A percentile compares a stretch with the other conserved stretches of the same genome.
These are phyloP conservation scores for Endotrypanum monterogeii DNA, from an alignment of 208 protist genomes.

Conservation along the genomic window DNA sequence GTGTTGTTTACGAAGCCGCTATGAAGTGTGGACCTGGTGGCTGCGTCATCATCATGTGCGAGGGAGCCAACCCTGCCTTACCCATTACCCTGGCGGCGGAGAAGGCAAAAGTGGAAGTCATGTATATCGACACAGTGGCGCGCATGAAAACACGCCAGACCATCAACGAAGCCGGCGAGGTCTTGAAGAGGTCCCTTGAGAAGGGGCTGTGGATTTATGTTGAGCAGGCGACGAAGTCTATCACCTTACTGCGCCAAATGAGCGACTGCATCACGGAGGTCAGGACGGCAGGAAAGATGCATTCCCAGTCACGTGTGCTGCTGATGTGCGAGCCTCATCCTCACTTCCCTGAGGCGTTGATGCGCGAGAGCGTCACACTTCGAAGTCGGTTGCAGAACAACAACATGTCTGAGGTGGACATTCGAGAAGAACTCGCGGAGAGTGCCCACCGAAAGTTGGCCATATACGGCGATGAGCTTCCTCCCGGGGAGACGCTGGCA, in stretches of 20 bases:
- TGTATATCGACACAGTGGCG: conserved; percentile 89
- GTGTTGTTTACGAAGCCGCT: conserved; percentile 65
- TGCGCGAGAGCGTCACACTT: conserved; percentile 76
- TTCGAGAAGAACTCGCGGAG: conserved; percentile 68
- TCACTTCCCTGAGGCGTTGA: conserved; percentile 84
- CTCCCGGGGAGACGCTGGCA: conserved; percentile 18
- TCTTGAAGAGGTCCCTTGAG: conserved; percentile 79
- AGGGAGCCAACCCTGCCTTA: conserved; percentile 82
- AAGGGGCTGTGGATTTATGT: conserved; percentile 91
- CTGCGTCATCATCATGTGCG: conserved; percentile 88
- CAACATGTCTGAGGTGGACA: conserved; percentile 60
- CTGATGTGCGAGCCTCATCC: conserved; percentile 92
- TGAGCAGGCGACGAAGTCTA: conserved; percentile 91
- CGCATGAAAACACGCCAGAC: conserved; percentile 88
- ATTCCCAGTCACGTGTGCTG: conserved; percentile 67
- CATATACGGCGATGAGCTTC: conserved; percentile 57
- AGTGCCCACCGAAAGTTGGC: conserved; percentile 48
- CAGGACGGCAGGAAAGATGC: conserved; percentile 45
- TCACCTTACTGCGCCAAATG: conserved; percentile 80
- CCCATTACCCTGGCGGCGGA: conserved; percentile 76
- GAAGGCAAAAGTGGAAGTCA: conserved; percentile 62
- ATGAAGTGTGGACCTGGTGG: conserved; percentile 46
- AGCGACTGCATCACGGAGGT: conserved; percentile 76
- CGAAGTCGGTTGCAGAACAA: conserved; percentile 71
- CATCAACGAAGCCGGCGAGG: conserved; percentile 67